phyloP scores from a whole-genome alignment of 2,329 filamentous ascomycete species.

The Shiraia bambusicola region DNA sequence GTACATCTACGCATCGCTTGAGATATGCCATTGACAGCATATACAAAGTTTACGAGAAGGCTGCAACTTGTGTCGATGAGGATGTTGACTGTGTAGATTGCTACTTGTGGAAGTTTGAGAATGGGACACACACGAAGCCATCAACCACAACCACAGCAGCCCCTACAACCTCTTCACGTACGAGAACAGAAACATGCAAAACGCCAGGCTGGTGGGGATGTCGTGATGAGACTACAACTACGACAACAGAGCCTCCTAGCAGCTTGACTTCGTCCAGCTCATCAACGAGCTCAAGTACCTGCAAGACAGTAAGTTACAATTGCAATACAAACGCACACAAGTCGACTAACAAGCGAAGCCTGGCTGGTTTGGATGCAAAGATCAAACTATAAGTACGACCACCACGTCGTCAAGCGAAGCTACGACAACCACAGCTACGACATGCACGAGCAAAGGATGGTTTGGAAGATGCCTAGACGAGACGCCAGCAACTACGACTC shows the following conservation, averaged over 20 bases:
- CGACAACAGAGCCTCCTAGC: constrained; percentile 8
- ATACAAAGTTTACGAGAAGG: constrained; percentile 37
- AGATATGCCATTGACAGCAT: constrained; percentile 41
- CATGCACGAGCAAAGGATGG: constrained; percentile 40
- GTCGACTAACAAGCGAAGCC: constrained; percentile 23
- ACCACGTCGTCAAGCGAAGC: constrained; percentile 25
- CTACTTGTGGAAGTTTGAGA: constrained; percentile 41
- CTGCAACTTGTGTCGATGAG: constrained; percentile 37
- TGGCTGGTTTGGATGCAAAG: constrained; percentile 43
- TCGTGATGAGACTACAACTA: constrained; percentile 32
- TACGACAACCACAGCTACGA: constrained; percentile 28
- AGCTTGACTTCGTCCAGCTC: constrained; percentile 10
- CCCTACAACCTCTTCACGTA: constrained; percentile 28
- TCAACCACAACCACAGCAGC: constrained; percentile 23
- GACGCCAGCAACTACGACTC: constrained; percentile 26
- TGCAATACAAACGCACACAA: constrained; percentile 31
- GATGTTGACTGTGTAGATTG: constrained; percentile 40
- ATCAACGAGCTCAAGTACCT: constrained; percentile 19
- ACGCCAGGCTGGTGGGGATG: constrained; percentile 44
- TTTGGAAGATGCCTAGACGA: constrained; percentile 39
- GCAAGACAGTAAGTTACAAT: constrained; percentile 15
- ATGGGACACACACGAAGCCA: constrained; percentile 35
- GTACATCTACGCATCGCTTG: constrained; percentile 34
- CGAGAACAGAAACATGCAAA: constrained; percentile 40
- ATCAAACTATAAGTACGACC: constrained; percentile 28